These are phyloP conservation scores for Thelonectria blattea DNA, from an alignment of 2,329 filamentous ascomycete species.

Conservation along the genomic window DNA sequence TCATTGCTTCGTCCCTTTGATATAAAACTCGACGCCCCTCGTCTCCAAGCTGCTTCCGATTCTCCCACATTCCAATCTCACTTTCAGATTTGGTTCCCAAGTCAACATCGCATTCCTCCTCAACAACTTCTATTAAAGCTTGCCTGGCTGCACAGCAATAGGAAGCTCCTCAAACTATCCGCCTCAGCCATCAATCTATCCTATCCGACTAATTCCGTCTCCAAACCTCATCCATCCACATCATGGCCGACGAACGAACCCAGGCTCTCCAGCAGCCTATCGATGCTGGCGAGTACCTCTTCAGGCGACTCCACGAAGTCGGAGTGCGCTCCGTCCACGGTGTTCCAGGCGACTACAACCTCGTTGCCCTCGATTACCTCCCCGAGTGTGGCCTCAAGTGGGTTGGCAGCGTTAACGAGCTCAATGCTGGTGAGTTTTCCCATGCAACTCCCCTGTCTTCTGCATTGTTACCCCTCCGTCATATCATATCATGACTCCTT, in stretches of 20 bases:
- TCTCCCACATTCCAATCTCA: slow-evolving; percentile 26
- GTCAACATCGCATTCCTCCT: slow-evolving; percentile 9
- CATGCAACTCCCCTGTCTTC: slow-evolving; percentile 15
- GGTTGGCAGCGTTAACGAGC: slow-evolving; percentile 74
- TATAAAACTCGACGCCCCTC: slow-evolving; percentile 35
- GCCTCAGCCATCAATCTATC: neutral
- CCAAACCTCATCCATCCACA: neutral
- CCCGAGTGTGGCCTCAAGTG: slow-evolving; percentile 63
- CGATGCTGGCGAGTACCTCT: slow-evolving; percentile 72
- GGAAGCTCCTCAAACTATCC: neutral
- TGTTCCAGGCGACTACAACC: slow-evolving; percentile 76
- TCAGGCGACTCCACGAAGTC: slow-evolving; percentile 66
- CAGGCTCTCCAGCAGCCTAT: slow-evolving; percentile 52
- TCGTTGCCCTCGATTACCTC: slow-evolving; percentile 71
- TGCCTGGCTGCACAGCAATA: neutral
- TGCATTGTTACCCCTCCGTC: no score
- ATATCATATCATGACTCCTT: slow-evolving; percentile 23
- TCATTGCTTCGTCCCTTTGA: slow-evolving; percentile 16
- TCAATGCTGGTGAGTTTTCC: slow-evolving; percentile 66
- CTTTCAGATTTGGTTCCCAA: slow-evolving; percentile 6
- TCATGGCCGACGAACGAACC: neutral
- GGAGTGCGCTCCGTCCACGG: slow-evolving; percentile 71
- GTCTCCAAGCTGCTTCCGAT: slow-evolving; percentile 27
- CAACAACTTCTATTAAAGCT: slow-evolving; percentile 5
- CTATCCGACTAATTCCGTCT: neutral